Conservation (phyloP, 129 eudicot species). For the Escallonia herrerae region DNA sequence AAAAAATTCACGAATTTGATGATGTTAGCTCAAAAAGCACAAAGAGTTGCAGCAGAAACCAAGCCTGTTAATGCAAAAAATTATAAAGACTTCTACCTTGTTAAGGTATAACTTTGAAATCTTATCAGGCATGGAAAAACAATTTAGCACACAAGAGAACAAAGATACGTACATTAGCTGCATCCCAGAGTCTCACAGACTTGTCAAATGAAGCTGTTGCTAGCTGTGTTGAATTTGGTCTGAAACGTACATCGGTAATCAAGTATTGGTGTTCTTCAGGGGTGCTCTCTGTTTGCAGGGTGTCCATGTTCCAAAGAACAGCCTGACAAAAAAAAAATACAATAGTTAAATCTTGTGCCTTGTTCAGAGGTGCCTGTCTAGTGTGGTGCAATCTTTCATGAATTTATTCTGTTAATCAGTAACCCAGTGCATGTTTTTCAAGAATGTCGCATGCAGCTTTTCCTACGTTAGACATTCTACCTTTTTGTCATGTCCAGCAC, state of each 20-base stretch:
- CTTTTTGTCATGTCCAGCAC: slow-evolving; percentile 98
- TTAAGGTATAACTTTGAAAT: not conserved
- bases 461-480: slow-evolving; percentile 18
- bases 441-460: not conserved
- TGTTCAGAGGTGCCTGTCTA: not conserved
- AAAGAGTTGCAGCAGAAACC: no score
- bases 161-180: slow-evolving; percentile 57
- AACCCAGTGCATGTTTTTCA: not conserved
- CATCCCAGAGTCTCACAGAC: slow-evolving; percentile 93
- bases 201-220: slow-evolving; percentile 80
- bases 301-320: slow-evolving; percentile 89
- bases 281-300: slow-evolving; percentile 74
- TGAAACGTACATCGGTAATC: slow-evolving; percentile 76
- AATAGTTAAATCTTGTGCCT: slow-evolving; percentile 3
- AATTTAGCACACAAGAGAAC: not conserved
- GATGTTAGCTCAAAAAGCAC: no score
- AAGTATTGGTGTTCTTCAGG: slow-evolving; percentile 74
- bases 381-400: no score
- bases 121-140: not conserved
- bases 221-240: slow-evolving; percentile 85
- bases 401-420: no score
- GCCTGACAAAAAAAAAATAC: slow-evolving; percentile 39
- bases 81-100: no score
- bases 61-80: no score
- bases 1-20: no score